These are phyloP conservation scores for Kwoniella mangroviensis DNA, from an alignment of 768 basidiomycete genomes.

Conservation along the genomic window DNA sequence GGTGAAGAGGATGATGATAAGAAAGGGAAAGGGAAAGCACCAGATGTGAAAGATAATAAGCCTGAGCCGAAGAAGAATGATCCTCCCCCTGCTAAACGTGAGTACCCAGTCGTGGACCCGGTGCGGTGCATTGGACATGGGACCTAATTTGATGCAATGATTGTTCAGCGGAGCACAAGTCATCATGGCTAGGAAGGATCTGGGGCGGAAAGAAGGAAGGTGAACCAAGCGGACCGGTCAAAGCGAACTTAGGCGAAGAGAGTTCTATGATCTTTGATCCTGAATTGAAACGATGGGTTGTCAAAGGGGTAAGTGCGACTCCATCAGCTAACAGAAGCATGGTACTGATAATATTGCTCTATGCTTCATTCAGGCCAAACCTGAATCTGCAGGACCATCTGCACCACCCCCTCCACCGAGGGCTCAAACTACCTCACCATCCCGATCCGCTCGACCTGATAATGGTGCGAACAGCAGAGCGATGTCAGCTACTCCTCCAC, in stretches of 20 bases:
- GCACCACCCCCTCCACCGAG: slow-evolving; percentile 75
- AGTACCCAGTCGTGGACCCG: slow-evolving; percentile 5
- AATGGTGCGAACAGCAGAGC: slow-evolving; percentile 16
- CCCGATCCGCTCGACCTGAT: slow-evolving; percentile 25
- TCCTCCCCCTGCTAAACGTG: slow-evolving; percentile 25
- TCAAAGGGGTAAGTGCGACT: slow-evolving; percentile 73
- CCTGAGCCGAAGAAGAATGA: slow-evolving; percentile 10
- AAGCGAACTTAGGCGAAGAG: slow-evolving; percentile 91
- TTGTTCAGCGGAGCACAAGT: slow-evolving; percentile 32
- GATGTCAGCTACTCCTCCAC: slow-evolving; percentile 36
- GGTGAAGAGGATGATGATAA: slow-evolving; percentile 53
- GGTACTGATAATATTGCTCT: background rate
- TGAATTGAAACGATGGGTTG: slow-evolving; percentile 94
- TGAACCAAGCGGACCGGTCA: slow-evolving; percentile 71
- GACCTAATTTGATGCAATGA: background rate
- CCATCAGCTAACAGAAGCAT: background rate
- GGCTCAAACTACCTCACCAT: slow-evolving; percentile 82
- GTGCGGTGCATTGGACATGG: background rate
- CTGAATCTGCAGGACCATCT: slow-evolving; percentile 63
- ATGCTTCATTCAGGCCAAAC: slow-evolving; percentile 58
- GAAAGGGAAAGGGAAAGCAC: slow-evolving; percentile 20
- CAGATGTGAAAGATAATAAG: slow-evolving; percentile 36
- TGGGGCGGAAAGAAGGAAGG: slow-evolving; percentile 79
- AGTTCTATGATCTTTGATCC: slow-evolving; percentile 90
- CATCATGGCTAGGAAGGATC: slow-evolving; percentile 71